Evolutionary conservation across 805 yeast genomes (phyloP).

Genomic region (Ogataea naganishii): DNA sequence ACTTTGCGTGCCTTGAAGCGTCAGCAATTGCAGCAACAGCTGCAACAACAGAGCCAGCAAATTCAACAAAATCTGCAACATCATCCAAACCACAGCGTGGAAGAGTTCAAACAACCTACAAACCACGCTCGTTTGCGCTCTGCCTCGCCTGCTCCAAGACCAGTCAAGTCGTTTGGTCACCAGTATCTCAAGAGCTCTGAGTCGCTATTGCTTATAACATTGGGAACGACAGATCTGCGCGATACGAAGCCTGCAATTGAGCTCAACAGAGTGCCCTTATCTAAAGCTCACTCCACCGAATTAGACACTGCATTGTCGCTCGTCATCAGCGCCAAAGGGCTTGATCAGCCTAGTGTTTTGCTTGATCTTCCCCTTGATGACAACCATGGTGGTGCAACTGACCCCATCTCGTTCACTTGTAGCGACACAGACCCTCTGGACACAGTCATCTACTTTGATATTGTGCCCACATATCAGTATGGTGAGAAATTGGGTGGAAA

Average conservation of each 20-base stretch:
- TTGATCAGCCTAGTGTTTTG: conserved; percentile 47
- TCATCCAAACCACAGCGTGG: conserved; percentile 4
- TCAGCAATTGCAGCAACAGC: not conserved
- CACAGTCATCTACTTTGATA: conserved; percentile 65
- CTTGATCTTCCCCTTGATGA: conserved; percentile 82
- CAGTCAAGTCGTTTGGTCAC: conserved; percentile 83
- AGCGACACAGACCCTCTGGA: conserved; percentile 38
- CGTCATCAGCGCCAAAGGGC: conserved; percentile 38
- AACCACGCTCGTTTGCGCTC: not conserved
- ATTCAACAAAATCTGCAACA: conserved; percentile 6
- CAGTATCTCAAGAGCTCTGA: conserved; percentile 56
- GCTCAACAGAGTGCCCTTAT: conserved; percentile 64
- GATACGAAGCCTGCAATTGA: conserved; percentile 50
- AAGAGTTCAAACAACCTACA: conserved; percentile 6
- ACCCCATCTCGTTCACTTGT: conserved; percentile 68
- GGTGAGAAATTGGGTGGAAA: conserved; percentile 19
- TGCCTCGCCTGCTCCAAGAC: conserved; percentile 29
- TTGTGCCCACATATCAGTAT: conserved; percentile 79
- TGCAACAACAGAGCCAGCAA: conserved; percentile 1
- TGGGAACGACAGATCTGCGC: conserved; percentile 80
- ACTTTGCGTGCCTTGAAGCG: not conserved
- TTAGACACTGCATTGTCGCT: conserved; percentile 82
- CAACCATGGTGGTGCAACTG: conserved; percentile 56
- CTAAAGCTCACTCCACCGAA: conserved; percentile 73
- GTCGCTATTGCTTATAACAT: conserved; percentile 66